Conservation (phyloP, 1,284 basidiomycete species). For the Fomitopsis palustris region DNA sequence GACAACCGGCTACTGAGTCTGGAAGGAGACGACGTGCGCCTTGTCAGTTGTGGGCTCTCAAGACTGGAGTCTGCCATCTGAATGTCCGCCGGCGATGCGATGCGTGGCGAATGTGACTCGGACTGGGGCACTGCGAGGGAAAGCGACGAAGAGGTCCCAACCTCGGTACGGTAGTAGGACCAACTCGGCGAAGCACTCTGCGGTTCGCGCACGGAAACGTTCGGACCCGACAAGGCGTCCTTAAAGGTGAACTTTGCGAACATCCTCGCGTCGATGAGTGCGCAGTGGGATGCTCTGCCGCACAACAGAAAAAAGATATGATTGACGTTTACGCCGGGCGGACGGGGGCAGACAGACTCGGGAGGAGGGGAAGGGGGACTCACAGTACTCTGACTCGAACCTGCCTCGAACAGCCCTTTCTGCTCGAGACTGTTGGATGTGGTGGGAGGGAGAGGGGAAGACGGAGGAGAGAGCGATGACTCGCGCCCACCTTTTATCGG, state of each 20-base stretch:
- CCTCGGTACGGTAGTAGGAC: constrained; percentile 17
- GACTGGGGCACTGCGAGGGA: constrained; percentile 10
- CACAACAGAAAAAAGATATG: constrained; percentile 11
- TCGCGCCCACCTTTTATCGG: constrained; percentile 34
- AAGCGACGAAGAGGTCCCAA: constrained; percentile 12
- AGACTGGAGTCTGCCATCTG: constrained; percentile 21
- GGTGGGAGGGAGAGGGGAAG: constrained; percentile 18
- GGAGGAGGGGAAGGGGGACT: constrained; percentile 17
- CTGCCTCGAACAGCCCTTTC: constrained; percentile 23
- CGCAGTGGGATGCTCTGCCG: neutral
- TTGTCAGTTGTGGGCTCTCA: constrained; percentile 35
- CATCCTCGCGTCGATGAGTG: constrained; percentile 11
- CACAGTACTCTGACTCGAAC: constrained; percentile 23
- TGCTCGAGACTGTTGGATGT: constrained; percentile 20
- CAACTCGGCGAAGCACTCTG: constrained; percentile 18
- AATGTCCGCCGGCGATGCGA: constrained; percentile 22
- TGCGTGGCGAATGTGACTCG: constrained; percentile 12
- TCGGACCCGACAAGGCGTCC: constrained; percentile 14
- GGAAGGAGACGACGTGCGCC: constrained; percentile 35
- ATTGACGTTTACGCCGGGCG: constrained; percentile 19
- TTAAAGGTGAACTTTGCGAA: constrained; percentile 12
- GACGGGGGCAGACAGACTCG: constrained; percentile 17
- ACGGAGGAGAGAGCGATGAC: constrained; percentile 31
- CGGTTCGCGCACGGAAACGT: constrained; percentile 18
- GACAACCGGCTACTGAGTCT: constrained; percentile 35